phyloP scores from a whole-genome alignment of 139 green algal genomes.

The Chlamydomonas sphaeroides region DNA sequence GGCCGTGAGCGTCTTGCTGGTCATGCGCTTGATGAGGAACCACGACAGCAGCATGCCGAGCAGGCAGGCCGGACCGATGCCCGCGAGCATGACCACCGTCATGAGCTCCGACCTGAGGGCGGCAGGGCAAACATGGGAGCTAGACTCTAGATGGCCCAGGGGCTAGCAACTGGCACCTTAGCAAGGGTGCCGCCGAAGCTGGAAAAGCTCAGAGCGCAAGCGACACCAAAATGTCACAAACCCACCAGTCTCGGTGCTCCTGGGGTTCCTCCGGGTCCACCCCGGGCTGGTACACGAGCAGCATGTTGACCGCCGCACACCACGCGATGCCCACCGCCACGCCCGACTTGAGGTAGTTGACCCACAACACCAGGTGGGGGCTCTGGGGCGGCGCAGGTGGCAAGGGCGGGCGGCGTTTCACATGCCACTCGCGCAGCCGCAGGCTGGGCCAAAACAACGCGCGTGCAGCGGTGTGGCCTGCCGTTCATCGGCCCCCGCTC shows the following conservation, averaged over 20 bases:
- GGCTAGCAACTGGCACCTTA: no score
- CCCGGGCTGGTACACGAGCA: background rate
- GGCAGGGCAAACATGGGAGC: no score
- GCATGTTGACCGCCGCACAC: background rate
- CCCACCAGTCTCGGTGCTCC: background rate
- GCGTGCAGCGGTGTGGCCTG: background rate
- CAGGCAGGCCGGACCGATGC: background rate
- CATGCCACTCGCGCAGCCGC: background rate
- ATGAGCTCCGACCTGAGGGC: no score
- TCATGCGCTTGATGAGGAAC: background rate
- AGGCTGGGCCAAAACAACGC: background rate
- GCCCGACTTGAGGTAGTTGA: background rate
- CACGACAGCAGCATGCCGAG: background rate
- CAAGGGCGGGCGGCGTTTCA: background rate
- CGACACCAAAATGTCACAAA: no score
- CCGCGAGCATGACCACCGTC: conserved; percentile 9
- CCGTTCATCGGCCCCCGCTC: background rate
- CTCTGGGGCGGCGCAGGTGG: background rate
- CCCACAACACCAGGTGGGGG: background rate
- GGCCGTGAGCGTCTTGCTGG: background rate
- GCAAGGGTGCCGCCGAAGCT: no score
- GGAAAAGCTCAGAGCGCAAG: no score
- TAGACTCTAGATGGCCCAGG: no score
- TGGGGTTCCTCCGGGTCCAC: background rate
- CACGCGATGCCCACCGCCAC: background rate